A percentile compares a stretch with the other conserved stretches of the same genome.
These are phyloP conservation scores for Alectoria sarmentosa DNA, from an alignment of 495 filamentous ascomycete species.

Conservation along the genomic window DNA sequence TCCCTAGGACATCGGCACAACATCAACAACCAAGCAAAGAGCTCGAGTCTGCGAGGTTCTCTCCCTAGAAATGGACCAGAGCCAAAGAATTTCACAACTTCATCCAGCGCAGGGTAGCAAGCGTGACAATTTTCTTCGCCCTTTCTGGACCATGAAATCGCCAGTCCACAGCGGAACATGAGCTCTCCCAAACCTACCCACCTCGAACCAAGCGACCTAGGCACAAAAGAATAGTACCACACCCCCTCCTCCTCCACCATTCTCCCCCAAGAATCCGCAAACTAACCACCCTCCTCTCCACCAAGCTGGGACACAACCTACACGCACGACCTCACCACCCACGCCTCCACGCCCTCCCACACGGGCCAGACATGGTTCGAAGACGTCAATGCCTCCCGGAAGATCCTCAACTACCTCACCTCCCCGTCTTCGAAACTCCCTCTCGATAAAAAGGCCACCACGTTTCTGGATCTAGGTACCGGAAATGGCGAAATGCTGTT, in stretches of 20 bases:
- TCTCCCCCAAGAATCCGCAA: not conserved
- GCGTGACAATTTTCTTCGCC: not conserved
- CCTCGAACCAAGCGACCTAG: conserved; percentile 46
- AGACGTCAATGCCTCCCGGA: conserved; percentile 44
- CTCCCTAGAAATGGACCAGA: not conserved
- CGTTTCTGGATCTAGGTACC: conserved; percentile 73
- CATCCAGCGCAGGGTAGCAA: conserved; percentile 8
- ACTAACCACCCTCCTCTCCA: not conserved
- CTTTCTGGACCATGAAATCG: not conserved
- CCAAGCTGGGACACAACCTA: conserved; percentile 27
- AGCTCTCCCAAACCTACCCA: conserved; percentile 32
- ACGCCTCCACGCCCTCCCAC: conserved; percentile 37
- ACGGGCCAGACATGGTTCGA: conserved; percentile 49
- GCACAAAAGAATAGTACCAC: conserved; percentile 49
- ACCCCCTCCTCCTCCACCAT: not conserved
- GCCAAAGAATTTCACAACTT: not conserved
- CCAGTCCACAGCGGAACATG: not conserved
- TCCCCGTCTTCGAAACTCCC: conserved; percentile 32
- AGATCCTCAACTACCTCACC: conserved; percentile 41
- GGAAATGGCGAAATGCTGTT: conserved; percentile 90
- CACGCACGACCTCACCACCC: conserved; percentile 20
- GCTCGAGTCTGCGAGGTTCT: not conserved
- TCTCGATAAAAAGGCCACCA: conserved; percentile 25
- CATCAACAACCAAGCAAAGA: not conserved
- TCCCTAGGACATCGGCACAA: not conserved